Percentiles rank a stretch among this genome's conserved stretches.
phyloP scores from a whole-genome alignment of 1,139 yeast species.

The Sugiyamaella castrensis region DNA sequence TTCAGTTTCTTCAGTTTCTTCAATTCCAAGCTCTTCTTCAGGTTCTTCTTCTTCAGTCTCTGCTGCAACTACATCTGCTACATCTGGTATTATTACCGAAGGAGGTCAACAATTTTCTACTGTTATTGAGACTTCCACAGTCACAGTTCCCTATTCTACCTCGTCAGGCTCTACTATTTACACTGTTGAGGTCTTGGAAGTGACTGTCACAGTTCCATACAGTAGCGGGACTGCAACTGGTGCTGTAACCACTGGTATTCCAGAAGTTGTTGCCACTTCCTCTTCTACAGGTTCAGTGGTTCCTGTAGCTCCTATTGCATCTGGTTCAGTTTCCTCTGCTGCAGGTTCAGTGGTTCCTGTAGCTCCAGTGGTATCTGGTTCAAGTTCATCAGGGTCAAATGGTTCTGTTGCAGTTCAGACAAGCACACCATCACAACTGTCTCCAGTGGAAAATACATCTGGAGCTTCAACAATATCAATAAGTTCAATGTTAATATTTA shows the following conservation, averaged over 20 bases:
- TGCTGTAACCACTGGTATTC: neutral
- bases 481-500: too few relatives aligned
- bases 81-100: neutral
- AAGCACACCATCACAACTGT: too few relatives aligned
- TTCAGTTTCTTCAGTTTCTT: neutral
- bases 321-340: neutral
- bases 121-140: neutral
- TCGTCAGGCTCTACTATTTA: neutral
- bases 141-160: neutral
- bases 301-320: neutral
- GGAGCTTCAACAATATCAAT: too few relatives aligned
- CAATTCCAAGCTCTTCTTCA: neutral
- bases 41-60: constrained; percentile 1
- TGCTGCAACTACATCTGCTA: neutral
- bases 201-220: neutral
- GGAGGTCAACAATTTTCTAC: neutral
- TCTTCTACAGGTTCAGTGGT: too few relatives aligned
- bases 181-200: neutral
- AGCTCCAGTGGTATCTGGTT: too few relatives aligned
- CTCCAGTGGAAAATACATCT: too few relatives aligned
- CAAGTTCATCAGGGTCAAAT: too few relatives aligned
- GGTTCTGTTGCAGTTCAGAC: too few relatives aligned
- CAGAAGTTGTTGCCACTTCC: neutral
- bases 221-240: neutral
- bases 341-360: too few relatives aligned